These are phyloP conservation scores for Eustoma russellianum DNA, from an alignment of 257 asterid genomes.

Conservation along the genomic window DNA sequence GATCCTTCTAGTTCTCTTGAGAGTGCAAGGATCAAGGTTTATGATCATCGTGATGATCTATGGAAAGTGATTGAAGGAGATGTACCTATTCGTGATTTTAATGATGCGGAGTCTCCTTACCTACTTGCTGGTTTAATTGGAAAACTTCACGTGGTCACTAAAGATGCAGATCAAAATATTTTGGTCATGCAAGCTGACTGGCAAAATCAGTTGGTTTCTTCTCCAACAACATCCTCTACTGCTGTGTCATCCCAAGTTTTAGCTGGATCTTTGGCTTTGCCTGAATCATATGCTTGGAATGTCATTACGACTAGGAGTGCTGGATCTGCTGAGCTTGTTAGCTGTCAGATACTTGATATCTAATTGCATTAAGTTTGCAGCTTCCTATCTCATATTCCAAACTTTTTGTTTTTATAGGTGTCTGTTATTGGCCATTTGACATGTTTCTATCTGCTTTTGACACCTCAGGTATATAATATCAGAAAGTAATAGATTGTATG, in stretches of 20 bases:
- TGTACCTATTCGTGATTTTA: slow-evolving; percentile 49
- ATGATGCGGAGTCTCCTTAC: slow-evolving; percentile 70
- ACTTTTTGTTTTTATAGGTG: slow-evolving; percentile 5
- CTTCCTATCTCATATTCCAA: background rate
- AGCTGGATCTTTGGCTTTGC: slow-evolving; percentile 29
- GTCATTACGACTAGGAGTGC: slow-evolving; percentile 40
- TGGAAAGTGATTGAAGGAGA: slow-evolving; percentile 86
- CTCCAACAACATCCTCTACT: slow-evolving; percentile 30
- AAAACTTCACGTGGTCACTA: slow-evolving; percentile 68
- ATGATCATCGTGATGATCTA: slow-evolving; percentile 69
- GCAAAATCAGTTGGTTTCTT: slow-evolving; percentile 25
- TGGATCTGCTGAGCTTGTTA: slow-evolving; percentile 71
- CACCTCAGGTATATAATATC: no score
- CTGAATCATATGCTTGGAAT: slow-evolving; percentile 55
- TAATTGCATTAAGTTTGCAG: slow-evolving; percentile 19
- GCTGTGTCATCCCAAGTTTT: slow-evolving; percentile 26
- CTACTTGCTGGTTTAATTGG: slow-evolving; percentile 75
- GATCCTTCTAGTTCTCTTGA: slow-evolving; percentile 70
- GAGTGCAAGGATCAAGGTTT: slow-evolving; percentile 74
- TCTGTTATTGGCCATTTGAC: slow-evolving; percentile 8
- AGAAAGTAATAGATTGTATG: no score
- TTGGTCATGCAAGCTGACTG: slow-evolving; percentile 60
- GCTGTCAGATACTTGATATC: slow-evolving; percentile 68
- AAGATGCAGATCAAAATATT: slow-evolving; percentile 51
- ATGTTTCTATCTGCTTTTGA: background rate